phyloP scores from a whole-genome alignment of 805 yeast genomes.

The Metschnikowia vanudenii region DNA sequence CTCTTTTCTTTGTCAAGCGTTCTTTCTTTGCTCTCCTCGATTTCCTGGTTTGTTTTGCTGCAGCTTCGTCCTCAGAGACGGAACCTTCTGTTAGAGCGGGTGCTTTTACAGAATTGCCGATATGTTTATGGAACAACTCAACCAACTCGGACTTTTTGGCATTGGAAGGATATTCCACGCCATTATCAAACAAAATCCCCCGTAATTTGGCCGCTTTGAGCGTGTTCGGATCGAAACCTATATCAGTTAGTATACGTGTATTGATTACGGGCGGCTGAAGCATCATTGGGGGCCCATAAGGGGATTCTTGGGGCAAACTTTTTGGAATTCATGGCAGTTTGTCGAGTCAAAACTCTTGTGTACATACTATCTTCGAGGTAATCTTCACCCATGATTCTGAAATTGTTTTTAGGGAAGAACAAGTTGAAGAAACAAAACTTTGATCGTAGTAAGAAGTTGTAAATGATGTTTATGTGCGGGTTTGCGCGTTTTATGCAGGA shows the following conservation, averaged over 20 bases:
- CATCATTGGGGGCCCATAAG: too few species aligned
- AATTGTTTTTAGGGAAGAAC: not conserved
- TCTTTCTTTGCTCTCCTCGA: constrained; percentile 5
- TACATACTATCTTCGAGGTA: constrained; percentile 12
- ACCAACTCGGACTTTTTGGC: constrained; percentile 71
- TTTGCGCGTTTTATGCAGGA: constrained; percentile 2
- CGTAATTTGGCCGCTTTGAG: constrained; percentile 71
- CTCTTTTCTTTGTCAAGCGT: not conserved
- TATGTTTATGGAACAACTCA: constrained; percentile 52
- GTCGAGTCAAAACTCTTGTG: too few species aligned
- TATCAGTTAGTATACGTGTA: constrained; percentile 11
- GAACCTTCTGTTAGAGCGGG: not conserved
- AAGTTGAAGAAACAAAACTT: not conserved
- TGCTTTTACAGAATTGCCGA: constrained; percentile 26
- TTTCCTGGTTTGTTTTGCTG: not conserved
- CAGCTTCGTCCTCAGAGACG: constrained; percentile 1
- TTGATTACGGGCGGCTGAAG: not conserved
- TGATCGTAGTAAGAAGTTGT: not conserved
- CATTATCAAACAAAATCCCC: constrained; percentile 58
- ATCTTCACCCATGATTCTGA: constrained; percentile 4
- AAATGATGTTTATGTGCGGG: constrained; percentile 1
- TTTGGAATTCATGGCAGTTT: too few species aligned
- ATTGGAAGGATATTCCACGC: constrained; percentile 56
- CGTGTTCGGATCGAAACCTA: constrained; percentile 41
- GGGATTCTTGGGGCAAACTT: too few species aligned